Evolutionary conservation across 805 yeast genomes (phyloP), one percentile per base, ranked within the genome.

Genomic region (Tetrapisispora nanseiensis): DNA sequence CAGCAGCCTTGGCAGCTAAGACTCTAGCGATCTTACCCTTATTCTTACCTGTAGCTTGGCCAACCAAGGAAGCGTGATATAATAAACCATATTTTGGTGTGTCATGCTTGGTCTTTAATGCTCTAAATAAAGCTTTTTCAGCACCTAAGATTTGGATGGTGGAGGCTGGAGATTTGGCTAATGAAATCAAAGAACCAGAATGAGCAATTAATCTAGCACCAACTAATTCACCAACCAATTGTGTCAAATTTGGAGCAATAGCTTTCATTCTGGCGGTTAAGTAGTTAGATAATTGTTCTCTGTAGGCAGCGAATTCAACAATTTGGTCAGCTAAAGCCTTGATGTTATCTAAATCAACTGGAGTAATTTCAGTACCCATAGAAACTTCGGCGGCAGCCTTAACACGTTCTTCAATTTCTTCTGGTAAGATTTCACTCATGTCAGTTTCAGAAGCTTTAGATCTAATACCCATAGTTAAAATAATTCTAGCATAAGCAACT

Each of bases 21-120:
- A 92, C 95, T 73, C 98, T 82, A 45, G 98, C 97, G 64, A 92
- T 86, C 74, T 89, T 92, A 72, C 98, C 98, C 76, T 92, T 92
- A 73, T 92, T 92, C 70, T 84, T 84, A 69, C 96, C 96, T 40
- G 95, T 76, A 45, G 98, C 98, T 74, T 90, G 96, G 51, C 98
- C 98, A 54, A 92, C 94, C 51, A 92, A 74, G 24, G 96, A 86
- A 45, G 97, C 95, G 65, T 92, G 97, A 74, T 92, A 92, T 55
- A 92, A 74, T 58, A 92, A 74, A 72, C 98, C 98, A 63, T 92
- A 92, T 68, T 92, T 92, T 62, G 98, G 98, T 48, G 98, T 92
- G 67, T 92, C 95, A 59, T 89, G 96, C 70, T 92, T 92, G 46
- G 98, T 92, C 75, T 92, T 92, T 61, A 92, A 79, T 49, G 98